These are phyloP conservation scores for Penicillium alfredii DNA, from an alignment of 495 filamentous ascomycete genomes.

Conservation along the genomic window DNA sequence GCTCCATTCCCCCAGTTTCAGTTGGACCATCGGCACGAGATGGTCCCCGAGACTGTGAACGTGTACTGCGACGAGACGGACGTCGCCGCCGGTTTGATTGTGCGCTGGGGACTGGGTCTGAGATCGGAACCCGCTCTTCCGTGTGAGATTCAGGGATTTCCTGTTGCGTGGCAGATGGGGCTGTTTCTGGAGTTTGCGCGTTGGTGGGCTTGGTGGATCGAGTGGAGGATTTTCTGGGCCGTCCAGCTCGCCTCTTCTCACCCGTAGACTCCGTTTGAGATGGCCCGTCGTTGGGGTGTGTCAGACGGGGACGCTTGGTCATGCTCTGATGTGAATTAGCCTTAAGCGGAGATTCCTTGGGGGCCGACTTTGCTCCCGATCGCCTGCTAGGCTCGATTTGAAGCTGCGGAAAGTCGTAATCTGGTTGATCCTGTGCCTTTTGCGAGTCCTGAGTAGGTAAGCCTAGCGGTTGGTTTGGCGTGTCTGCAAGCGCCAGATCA, in stretches of 20 bases:
- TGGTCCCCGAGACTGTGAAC: constrained; percentile 8
- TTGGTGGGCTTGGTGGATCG: constrained; percentile 13
- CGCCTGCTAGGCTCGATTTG: constrained; percentile 14
- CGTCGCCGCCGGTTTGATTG: constrained; percentile 3
- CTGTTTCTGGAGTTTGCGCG: constrained; percentile 10
- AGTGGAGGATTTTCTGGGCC: constrained; percentile 30
- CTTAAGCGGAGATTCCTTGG: too few species aligned
- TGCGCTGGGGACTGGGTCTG: neutral
- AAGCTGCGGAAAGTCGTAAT: constrained; percentile 8
- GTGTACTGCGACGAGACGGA: constrained; percentile 12
- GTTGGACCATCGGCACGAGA: neutral
- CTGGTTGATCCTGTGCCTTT: constrained; percentile 5
- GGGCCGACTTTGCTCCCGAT: neutral
- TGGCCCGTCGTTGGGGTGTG: constrained; percentile 4
- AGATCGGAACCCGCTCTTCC: too few species aligned
- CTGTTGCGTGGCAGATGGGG: neutral
- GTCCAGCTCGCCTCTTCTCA: constrained; percentile 21
- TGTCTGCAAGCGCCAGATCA: constrained; percentile 22
- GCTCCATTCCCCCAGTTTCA: neutral
- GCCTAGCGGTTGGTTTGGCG: constrained; percentile 15
- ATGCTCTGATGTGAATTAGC: constrained; percentile 13
- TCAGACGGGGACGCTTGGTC: constrained; percentile 31
- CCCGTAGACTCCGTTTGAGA: constrained; percentile 1
- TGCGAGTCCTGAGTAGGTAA: constrained; percentile 25
- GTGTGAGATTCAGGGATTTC: neutral